Percentiles rank a stretch among this genome's conserved stretches.
Evolutionary conservation across 2,329 filamentous ascomycete species (phyloP).

Genomic region (Fusarium haematococcum): DNA sequence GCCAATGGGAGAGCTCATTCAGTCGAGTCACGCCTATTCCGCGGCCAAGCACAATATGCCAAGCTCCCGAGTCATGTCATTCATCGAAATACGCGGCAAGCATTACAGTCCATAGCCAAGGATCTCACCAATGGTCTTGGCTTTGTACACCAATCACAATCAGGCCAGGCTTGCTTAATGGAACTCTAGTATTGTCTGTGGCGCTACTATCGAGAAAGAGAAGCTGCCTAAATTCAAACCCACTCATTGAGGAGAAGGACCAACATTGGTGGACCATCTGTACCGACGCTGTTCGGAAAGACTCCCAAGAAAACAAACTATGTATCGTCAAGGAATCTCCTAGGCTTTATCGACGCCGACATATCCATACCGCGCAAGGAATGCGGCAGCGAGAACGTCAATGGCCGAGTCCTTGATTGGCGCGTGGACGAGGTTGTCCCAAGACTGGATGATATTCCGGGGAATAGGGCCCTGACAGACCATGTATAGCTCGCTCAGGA

Average conservation of each 20-base stretch:
- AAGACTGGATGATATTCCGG: neutral
- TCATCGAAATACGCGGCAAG: neutral
- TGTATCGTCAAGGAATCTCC: neutral
- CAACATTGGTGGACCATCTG: neutral
- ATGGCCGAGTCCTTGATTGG: neutral
- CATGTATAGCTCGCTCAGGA: neutral
- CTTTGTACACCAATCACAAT: neutral
- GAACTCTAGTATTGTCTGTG: neutral
- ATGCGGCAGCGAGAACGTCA: neutral
- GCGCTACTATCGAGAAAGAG: neutral
- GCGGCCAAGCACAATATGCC: neutral
- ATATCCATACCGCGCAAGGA: neutral
- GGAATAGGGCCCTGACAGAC: neutral
- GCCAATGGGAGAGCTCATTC: neutral
- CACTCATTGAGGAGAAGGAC: neutral
- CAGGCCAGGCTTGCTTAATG: neutral
- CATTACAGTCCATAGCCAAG: neutral
- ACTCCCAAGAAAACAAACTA: neutral
- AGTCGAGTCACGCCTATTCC: neutral
- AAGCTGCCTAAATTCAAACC: neutral
- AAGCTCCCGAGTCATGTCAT: neutral
- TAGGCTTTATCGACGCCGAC: neutral
- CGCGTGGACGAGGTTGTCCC: neutral
- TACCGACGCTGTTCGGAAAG: neutral
- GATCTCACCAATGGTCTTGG: neutral